Base-by-base conservation (phyloP, 768 basidiomycete species). In the Leucocoprinus leucothites region DNA sequence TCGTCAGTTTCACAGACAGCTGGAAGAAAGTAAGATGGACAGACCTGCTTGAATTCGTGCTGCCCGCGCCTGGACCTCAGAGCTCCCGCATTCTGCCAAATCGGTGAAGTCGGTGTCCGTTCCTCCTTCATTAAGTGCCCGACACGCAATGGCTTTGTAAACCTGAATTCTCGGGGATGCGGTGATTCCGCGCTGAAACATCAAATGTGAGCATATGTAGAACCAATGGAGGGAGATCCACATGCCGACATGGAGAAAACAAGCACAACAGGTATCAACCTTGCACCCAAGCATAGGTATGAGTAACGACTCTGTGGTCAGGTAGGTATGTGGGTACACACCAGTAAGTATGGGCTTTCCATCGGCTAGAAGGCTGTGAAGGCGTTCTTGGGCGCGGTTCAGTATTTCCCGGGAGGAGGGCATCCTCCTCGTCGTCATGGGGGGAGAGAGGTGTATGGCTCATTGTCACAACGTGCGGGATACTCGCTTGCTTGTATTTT, bases 141-240 rank as follows among this genome's bases (percentile, higher is more conserved):
- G 76, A 68, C 90, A 91, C 3, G 90, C 84, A 49, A 92, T 81
- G 48, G 85, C 82, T 42, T 84, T 89, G 74, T 85, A 91, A 25
- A 92, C 86, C 67, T 89, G 85, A 44, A 92, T 86, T 53, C 89
- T 82, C 9, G 89, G 85, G 35, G 88, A 84, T 67, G 88, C 75
- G 1, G 89, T 91, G 71, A 91, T 84, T 31, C 89, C 89, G 22
- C 89, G 86, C 90, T 91, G 31, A 58, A 6, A 48, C 6, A 41
- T 26, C 35, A 18, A 5, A 3, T 59, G 21, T 60, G 58, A 59
- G 50, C 57, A 48, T 55, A 25, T 54, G 22, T 53, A 35, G 13
- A 13, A 9, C 24, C 45, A 16, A 3, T 49, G 36, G 41, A 48
- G 19, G 47, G 31, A 14, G 16, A 34, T 25, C 26, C 3, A 73